These are phyloP conservation scores for Nephelium lappaceum DNA, from an alignment of 345 rosid species.

Conservation along the genomic window DNA sequence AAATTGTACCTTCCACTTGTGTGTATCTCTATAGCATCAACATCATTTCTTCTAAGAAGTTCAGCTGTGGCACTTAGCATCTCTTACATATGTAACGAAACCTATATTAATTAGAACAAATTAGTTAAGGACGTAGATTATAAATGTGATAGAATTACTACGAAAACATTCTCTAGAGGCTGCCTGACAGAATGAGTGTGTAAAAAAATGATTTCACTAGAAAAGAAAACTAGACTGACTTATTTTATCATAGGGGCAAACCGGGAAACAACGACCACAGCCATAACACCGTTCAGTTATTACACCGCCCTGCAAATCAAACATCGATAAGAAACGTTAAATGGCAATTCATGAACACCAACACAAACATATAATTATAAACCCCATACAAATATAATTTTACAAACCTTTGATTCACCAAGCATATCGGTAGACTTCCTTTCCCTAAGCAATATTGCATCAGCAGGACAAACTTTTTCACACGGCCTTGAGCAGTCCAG, in stretches of 20 bases:
- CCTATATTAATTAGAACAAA: slow-evolving; percentile 32
- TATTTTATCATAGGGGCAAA: slow-evolving; percentile 65
- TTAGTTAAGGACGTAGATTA: neutral
- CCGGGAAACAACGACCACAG: slow-evolving; percentile 65
- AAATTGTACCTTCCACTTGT: slow-evolving; percentile 54
- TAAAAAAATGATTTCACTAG: neutral
- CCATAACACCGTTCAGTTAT: slow-evolving; percentile 63
- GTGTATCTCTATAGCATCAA: slow-evolving; percentile 68
- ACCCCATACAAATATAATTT: neutral
- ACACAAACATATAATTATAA: slow-evolving; percentile 8
- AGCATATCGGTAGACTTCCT: slow-evolving; percentile 22
- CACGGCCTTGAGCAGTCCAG: slow-evolving; percentile 59
- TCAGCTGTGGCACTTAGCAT: slow-evolving; percentile 51
- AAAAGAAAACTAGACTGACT: slow-evolving; percentile 35
- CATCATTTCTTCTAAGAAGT: slow-evolving; percentile 46
- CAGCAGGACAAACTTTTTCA: slow-evolving; percentile 62
- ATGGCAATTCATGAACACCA: neutral
- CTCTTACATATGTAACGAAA: slow-evolving; percentile 47
- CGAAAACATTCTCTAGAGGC: neutral
- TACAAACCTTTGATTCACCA: slow-evolving; percentile 30
- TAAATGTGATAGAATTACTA: neutral
- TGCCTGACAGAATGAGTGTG: neutral
- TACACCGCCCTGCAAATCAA: slow-evolving; percentile 49
- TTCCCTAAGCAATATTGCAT: slow-evolving; percentile 44
- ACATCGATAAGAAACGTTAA: neutral